phyloP scores from a whole-genome alignment of 352 stramenopile genomes.

The Globisporangium heterothallicum region DNA sequence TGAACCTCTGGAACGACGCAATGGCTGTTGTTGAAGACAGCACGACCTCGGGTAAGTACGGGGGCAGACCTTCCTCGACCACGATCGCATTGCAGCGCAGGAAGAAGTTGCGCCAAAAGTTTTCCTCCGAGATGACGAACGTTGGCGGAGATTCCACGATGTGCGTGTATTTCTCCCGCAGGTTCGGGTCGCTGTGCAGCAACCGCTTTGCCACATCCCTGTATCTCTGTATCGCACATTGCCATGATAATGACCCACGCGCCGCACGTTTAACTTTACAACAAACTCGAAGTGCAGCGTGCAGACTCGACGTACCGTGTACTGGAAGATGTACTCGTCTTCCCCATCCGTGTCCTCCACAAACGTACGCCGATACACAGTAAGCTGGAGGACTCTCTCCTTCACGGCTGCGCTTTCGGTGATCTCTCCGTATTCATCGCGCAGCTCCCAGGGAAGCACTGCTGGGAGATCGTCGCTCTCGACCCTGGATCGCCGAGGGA shows the following conservation, averaged over 20 bases:
- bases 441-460: conserved; percentile 50
- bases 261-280: too few species aligned
- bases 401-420: conserved; percentile 32
- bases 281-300: background rate
- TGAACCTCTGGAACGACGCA: conserved; percentile 47
- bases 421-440: conserved; percentile 24
- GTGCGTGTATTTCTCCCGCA: conserved; percentile 51
- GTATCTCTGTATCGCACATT: too few species aligned
- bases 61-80: conserved; percentile 23
- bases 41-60: conserved; percentile 47
- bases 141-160: conserved; percentile 31
- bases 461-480: conserved; percentile 8
- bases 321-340: conserved; percentile 62
- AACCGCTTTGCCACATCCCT: conserved; percentile 41
- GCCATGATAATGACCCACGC: too few species aligned
- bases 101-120: conserved; percentile 74
- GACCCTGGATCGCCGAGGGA: background rate
- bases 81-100: conserved; percentile 57
- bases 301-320: conserved; percentile 13
- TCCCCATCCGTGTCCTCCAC: conserved; percentile 50
- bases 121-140: conserved; percentile 39
- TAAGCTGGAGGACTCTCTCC: conserved; percentile 55
- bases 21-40: conserved; percentile 22
- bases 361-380: conserved; percentile 58
- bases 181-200: conserved; percentile 47